Conservation (phyloP, 2,329 filamentous ascomycete species). For the Ceratocystis albifundus region DNA sequence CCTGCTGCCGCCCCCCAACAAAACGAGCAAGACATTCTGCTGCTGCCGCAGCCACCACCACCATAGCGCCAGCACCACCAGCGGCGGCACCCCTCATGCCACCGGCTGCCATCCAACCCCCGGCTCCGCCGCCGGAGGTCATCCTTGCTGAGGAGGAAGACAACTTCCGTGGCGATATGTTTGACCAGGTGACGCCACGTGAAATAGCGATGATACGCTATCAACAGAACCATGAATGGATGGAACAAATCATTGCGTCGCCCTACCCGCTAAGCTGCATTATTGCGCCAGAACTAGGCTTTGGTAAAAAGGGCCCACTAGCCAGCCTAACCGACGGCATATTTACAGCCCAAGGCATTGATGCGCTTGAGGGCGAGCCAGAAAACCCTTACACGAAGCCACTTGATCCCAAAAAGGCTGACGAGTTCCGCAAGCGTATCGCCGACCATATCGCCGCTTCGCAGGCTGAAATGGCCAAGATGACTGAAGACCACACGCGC, state of each 20-base stretch:
- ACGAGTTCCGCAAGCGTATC: slow-evolving; percentile 73
- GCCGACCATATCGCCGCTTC: slow-evolving; percentile 59
- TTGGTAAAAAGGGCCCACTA: slow-evolving; percentile 75
- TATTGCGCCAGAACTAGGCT: slow-evolving; percentile 70
- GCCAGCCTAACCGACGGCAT: slow-evolving; percentile 73
- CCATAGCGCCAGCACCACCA: slow-evolving; percentile 15
- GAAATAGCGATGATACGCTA: slow-evolving; percentile 83
- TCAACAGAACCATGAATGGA: slow-evolving; percentile 94
- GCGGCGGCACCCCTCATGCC: slow-evolving; percentile 24
- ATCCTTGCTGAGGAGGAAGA: slow-evolving; percentile 80
- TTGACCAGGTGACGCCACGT: slow-evolving; percentile 78
- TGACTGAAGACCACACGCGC: slow-evolving; percentile 68
- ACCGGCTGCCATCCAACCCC: slow-evolving; percentile 23
- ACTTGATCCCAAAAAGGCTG: slow-evolving; percentile 63
- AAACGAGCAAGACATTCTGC: slow-evolving; percentile 43
- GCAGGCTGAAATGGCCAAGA: slow-evolving; percentile 68
- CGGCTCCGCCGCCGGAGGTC: slow-evolving; percentile 34
- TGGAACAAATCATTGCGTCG: slow-evolving; percentile 92
- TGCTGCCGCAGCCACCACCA: slow-evolving; percentile 32
- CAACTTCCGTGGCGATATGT: slow-evolving; percentile 71
- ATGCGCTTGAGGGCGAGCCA: slow-evolving; percentile 35
- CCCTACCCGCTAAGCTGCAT: slow-evolving; percentile 80
- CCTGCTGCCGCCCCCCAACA: slow-evolving; percentile 37
- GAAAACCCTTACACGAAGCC: slow-evolving; percentile 52
- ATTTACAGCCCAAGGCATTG: slow-evolving; percentile 53